Percentiles rank a stretch among this genome's conserved stretches.
These are phyloP conservation scores for Geoglossum cookeanum DNA, from an alignment of 2,329 filamentous ascomycete species.

Conservation along the genomic window DNA sequence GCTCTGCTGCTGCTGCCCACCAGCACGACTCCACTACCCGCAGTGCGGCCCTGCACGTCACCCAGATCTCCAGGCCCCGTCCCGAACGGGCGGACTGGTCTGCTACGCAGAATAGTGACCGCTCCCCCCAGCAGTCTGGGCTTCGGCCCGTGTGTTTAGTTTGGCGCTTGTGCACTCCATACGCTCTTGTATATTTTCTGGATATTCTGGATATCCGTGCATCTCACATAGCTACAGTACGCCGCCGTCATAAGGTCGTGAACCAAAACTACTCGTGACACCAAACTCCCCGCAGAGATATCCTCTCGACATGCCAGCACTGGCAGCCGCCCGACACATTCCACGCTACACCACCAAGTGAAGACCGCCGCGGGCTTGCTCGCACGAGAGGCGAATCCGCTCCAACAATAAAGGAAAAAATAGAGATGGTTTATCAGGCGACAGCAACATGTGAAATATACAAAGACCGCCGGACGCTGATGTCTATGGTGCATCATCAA, in stretches of 20 bases:
- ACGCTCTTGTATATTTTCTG: background rate
- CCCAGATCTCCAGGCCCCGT: too few species aligned
- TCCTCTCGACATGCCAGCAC: background rate
- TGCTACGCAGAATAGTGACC: too few species aligned
- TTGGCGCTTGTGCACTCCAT: background rate
- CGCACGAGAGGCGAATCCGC: background rate
- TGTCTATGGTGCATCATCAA: background rate
- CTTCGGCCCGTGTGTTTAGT: background rate
- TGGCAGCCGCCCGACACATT: background rate
- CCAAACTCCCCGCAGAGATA: background rate
- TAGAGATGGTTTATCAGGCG: background rate
- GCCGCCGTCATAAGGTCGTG: background rate
- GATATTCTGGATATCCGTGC: background rate
- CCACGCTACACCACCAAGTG: background rate
- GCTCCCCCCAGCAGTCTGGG: too few species aligned
- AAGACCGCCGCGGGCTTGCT: background rate
- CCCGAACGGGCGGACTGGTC: too few species aligned
- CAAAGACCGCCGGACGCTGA: background rate
- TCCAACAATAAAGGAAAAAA: background rate
- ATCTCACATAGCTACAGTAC: background rate
- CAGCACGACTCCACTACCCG: too few species aligned
- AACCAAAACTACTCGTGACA: background rate
- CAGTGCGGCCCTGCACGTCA: too few species aligned
- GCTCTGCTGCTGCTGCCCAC: too few species aligned
- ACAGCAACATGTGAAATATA: background rate